These are phyloP conservation scores for Myxozyma sirexii DNA, from an alignment of 805 yeast genomes.

Conservation along the genomic window DNA sequence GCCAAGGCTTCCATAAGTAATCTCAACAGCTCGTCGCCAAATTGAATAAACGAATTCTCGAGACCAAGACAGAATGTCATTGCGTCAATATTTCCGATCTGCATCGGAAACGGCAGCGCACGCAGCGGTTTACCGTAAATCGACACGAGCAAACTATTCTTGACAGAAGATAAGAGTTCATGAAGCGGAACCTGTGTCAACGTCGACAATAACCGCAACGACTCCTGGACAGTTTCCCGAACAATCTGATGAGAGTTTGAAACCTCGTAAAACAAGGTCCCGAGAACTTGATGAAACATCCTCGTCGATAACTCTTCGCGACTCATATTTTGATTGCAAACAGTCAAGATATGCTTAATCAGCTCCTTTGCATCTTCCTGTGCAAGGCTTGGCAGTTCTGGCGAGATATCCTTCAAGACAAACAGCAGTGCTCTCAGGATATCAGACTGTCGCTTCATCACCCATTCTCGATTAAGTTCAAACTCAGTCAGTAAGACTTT, in stretches of 20 bases:
- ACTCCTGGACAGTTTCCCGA: slow-evolving; percentile 75
- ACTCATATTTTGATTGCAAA: slow-evolving; percentile 65
- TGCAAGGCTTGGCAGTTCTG: slow-evolving; percentile 82
- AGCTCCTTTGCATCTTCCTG: slow-evolving; percentile 70
- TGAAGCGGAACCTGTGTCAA: slow-evolving; percentile 71
- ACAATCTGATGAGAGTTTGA: slow-evolving; percentile 86
- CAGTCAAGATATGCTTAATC: slow-evolving; percentile 62
- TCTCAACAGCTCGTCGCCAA: slow-evolving; percentile 86
- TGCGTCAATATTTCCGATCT: slow-evolving; percentile 96
- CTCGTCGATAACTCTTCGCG: slow-evolving; percentile 67
- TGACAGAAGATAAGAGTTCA: slow-evolving; percentile 78
- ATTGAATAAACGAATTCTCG: slow-evolving; percentile 77
- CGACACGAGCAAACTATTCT: slow-evolving; percentile 80
- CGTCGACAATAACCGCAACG: slow-evolving; percentile 67
- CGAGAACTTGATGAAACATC: slow-evolving; percentile 76
- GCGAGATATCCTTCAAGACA: slow-evolving; percentile 85
- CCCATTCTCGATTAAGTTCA: slow-evolving; percentile 69
- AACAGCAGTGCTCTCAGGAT: slow-evolving; percentile 83
- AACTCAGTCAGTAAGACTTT: slow-evolving; percentile 70
- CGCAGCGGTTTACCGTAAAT: slow-evolving; percentile 95
- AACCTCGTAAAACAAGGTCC: slow-evolving; percentile 89
- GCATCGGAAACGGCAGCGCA: slow-evolving; percentile 98
- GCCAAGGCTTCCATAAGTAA: slow-evolving; percentile 88
- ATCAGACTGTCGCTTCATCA: slow-evolving; percentile 78
- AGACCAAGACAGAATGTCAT: slow-evolving; percentile 86